Evolutionary conservation across 495 filamentous ascomycete species (phyloP).

Genomic region (Aspergillus leporis): DNA sequence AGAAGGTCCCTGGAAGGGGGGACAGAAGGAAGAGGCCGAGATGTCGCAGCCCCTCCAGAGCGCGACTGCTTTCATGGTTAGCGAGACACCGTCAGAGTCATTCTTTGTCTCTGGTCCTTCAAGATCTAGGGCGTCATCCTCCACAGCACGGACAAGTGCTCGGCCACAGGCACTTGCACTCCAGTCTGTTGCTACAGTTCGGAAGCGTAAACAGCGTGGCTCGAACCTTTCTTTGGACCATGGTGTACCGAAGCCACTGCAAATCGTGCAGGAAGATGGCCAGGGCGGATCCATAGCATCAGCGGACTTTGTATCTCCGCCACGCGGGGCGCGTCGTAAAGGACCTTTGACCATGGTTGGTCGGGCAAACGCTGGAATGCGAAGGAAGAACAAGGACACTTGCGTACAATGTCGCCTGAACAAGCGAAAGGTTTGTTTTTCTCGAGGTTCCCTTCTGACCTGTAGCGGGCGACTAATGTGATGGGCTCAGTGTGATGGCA

Average conservation of each 20-base stretch:
- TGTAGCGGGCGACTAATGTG: constrained; percentile 3
- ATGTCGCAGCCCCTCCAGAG: constrained; percentile 27
- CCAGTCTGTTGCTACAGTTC: constrained; percentile 37
- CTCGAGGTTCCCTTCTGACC: neutral
- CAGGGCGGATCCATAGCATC: constrained; percentile 49
- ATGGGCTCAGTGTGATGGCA: constrained; percentile 43
- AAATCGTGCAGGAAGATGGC: constrained; percentile 52
- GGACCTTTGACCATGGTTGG: constrained; percentile 47
- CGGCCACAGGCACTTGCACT: constrained; percentile 36
- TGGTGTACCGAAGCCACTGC: constrained; percentile 36
- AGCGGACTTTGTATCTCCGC: constrained; percentile 50
- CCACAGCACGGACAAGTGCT: constrained; percentile 26
- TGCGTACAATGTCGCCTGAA: constrained; percentile 51
- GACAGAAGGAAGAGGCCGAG: constrained; percentile 29
- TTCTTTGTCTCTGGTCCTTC: constrained; percentile 29
- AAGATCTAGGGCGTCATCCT: constrained; percentile 28
- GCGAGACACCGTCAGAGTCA: constrained; percentile 36
- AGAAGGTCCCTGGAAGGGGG: constrained; percentile 36
- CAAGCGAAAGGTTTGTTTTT: constrained; percentile 45
- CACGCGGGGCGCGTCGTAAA: constrained; percentile 49
- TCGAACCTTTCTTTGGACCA: constrained; percentile 33
- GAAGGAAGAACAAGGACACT: constrained; percentile 51
- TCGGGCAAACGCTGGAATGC: constrained; percentile 46
- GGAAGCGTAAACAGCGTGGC: constrained; percentile 45
- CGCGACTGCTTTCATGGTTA: constrained; percentile 43